Evolutionary conservation across 23 red algal species (phyloP), one percentile per base, ranked within the genome.

Genomic region (Gracilaria gracilis): DNA sequence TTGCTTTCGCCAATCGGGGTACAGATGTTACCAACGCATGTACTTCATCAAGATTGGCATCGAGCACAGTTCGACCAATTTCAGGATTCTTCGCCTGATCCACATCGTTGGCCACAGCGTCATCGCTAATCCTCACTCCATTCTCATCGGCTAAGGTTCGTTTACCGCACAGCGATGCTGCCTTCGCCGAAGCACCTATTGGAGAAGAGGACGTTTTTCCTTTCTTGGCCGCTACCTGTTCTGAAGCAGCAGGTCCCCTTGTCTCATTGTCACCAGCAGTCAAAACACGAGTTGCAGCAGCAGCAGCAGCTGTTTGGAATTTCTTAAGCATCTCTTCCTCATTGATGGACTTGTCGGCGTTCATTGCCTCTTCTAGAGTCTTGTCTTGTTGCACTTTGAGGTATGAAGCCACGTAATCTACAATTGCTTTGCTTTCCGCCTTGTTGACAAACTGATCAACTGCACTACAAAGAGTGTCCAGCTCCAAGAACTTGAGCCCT

Each of bases 401-500:
- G 61, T 90, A 90, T 25, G 71, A 80, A 13, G 53, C 34, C 17
- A 98, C 91, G 44, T 95, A 90, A 20, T 98, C 95, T 46, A 61
- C 71, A 44, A 98, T 94, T 34, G 95, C 95, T 28, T 83, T 72
- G 24, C 65, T 83, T 77, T 98, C 91, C 29, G 55, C 46, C 85
- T 98, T 98, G 85, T 85, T 80, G n/a, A 98, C 95, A 88, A 98
- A 98, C 27, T 94, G 79, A 51, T 98, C 95, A 51, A 98, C 67
- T 11, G 95, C 91, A 24, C 70, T 70, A 4, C 81, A 75, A 19
- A 98, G 85, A 49, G 91, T 79, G 37, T 85, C 79, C 20, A 93
- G 19, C 64, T 92, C 83, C 47, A 98, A 57, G 46, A 98, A 90
- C 76, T 94, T 87, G 9, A 98, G 95, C 42, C 83, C 84, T 28